These are phyloP conservation scores for Globisporangium apiculatum DNA, from an alignment of 352 stramenopile genomes.

Conservation along the genomic window DNA sequence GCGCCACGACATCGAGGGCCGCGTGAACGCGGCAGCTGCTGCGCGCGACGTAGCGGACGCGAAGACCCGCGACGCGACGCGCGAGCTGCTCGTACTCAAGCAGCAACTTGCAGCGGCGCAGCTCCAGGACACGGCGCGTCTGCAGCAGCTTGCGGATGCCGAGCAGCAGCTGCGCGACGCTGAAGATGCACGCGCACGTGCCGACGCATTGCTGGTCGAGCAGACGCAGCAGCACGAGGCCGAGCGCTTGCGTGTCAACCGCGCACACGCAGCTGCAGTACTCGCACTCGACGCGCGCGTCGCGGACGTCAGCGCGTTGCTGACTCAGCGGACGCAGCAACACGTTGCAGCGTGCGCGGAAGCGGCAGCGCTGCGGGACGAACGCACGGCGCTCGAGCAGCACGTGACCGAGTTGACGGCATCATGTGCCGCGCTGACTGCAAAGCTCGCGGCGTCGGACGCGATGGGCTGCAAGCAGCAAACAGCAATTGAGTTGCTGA, in stretches of 20 bases:
- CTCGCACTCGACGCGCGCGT: slow-evolving; percentile 31
- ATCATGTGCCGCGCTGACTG: neutral
- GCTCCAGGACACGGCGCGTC: slow-evolving; percentile 32
- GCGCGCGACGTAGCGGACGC: slow-evolving; percentile 31
- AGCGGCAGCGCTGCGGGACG: neutral
- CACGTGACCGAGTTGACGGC: neutral
- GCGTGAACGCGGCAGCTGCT: slow-evolving; percentile 26
- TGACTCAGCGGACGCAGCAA: slow-evolving; percentile 7
- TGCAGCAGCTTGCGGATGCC: slow-evolving; percentile 25
- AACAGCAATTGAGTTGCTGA: neutral
- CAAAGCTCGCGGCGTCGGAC: neutral
- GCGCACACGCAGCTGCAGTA: slow-evolving; percentile 15
- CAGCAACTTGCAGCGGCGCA: slow-evolving; percentile 54
- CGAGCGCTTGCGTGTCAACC: slow-evolving; percentile 17
- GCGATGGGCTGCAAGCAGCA: neutral
- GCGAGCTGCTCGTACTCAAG: slow-evolving; percentile 54
- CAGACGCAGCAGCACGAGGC: slow-evolving; percentile 26
- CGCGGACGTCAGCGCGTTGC: slow-evolving; percentile 22
- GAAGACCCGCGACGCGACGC: slow-evolving; percentile 30
- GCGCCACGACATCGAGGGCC: slow-evolving; percentile 34
- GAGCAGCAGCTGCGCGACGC: slow-evolving; percentile 14
- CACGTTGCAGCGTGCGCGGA: neutral
- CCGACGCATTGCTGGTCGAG: slow-evolving; percentile 16
- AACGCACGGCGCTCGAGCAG: neutral
- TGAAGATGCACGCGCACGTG: slow-evolving; percentile 19